phyloP scores from a whole-genome alignment of 2,329 filamentous ascomycete genomes.

The Stachybotrys chartarum region DNA sequence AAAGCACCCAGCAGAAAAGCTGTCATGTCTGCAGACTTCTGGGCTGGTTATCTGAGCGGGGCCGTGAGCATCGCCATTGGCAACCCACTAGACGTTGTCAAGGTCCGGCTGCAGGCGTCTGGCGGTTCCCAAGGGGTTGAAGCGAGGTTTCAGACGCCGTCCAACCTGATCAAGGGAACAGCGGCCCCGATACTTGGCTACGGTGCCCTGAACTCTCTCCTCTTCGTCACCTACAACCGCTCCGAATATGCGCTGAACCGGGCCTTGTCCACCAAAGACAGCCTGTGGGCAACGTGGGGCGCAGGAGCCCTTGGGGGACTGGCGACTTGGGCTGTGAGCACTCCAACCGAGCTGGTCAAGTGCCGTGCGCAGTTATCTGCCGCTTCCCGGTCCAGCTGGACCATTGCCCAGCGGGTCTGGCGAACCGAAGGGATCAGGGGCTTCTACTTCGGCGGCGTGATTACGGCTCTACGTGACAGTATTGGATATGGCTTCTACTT shows the following conservation, averaged over 20 bases:
- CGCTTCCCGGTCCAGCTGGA: conserved; percentile 48
- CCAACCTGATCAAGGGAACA: conserved; percentile 52
- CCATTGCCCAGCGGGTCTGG: conserved; percentile 55
- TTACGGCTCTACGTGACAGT: conserved; percentile 78
- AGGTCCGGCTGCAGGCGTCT: conserved; percentile 61
- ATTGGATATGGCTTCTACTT: conserved; percentile 98
- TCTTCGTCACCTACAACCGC: conserved; percentile 88
- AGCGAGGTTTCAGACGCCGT: conserved; percentile 23
- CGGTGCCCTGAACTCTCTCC: conserved; percentile 81
- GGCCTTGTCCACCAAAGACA: conserved; percentile 27
- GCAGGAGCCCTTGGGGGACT: conserved; percentile 78
- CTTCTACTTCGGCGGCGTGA: conserved; percentile 71
- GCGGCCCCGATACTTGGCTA: conserved; percentile 85
- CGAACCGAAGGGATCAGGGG: conserved; percentile 54
- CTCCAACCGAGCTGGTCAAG: conserved; percentile 87
- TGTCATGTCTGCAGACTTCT: conserved; percentile 80
- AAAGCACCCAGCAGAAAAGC: background rate
- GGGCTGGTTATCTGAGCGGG: conserved; percentile 86
- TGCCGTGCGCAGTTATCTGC: conserved; percentile 68
- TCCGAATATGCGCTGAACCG: conserved; percentile 57
- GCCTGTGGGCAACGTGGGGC: conserved; percentile 63
- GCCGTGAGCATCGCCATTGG: conserved; percentile 81
- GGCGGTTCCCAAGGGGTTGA: conserved; percentile 11
- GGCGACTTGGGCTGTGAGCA: conserved; percentile 77
- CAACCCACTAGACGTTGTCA: conserved; percentile 69